Conservation (phyloP, 805 yeast species). For the Lipomyces yamanashiensis region DNA sequence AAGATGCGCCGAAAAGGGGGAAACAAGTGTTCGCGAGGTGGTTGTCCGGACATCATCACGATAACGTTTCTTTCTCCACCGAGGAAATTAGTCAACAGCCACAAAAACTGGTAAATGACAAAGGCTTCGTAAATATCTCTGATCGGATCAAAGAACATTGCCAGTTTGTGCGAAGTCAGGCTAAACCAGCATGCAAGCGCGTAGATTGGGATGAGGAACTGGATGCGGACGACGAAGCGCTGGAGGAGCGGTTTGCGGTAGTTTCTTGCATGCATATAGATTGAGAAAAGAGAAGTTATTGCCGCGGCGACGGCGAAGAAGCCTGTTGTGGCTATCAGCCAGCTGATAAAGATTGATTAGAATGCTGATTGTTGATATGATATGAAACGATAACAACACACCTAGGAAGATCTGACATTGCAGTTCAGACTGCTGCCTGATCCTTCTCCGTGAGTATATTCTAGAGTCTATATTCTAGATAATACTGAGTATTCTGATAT, state of each 20-base stretch:
- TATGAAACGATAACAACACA: neutral
- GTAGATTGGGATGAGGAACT: conserved; percentile 54
- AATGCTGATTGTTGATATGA: neutral
- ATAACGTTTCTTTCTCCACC: conserved; percentile 93
- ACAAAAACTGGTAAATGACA: conserved; percentile 90
- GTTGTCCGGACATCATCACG: conserved; percentile 67
- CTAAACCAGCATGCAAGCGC: conserved; percentile 38
- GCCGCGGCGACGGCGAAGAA: conserved; percentile 30
- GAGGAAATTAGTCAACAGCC: conserved; percentile 75
- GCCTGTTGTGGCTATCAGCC: conserved; percentile 25
- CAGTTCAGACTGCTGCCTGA: too few species aligned
- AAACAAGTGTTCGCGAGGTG: conserved; percentile 68
- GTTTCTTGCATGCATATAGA: conserved; percentile 62
- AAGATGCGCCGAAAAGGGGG: conserved; percentile 54
- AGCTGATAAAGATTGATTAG: conserved; percentile 3
- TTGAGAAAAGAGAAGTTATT: conserved; percentile 44
- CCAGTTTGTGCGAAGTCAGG: conserved; percentile 52
- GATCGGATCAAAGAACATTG: conserved; percentile 64
- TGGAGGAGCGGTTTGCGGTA: conserved; percentile 91
- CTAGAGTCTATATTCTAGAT: too few species aligned
- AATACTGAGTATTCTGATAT: too few species aligned
- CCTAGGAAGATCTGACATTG: conserved; percentile 17
- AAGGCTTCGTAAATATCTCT: conserved; percentile 95
- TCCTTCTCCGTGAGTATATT: too few species aligned
- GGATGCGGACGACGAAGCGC: conserved; percentile 79